phyloP scores from a whole-genome alignment of 2,329 filamentous ascomycete genomes.

The Exophiala sp. region DNA sequence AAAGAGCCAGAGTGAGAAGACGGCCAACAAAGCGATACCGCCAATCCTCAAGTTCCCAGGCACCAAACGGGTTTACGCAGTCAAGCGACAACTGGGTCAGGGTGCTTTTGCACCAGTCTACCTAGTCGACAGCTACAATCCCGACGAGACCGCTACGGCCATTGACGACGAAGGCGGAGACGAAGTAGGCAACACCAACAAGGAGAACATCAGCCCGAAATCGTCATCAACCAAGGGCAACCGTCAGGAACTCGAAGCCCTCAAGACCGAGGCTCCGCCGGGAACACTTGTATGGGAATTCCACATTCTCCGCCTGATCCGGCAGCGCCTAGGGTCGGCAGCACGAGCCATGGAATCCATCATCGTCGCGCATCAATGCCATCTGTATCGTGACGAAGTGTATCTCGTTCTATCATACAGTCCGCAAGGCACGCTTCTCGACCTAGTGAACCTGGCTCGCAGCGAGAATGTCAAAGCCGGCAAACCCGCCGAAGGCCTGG shows the following conservation, averaged over 20 bases:
- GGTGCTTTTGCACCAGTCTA: slow-evolving; percentile 96
- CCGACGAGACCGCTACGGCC: slow-evolving; percentile 40
- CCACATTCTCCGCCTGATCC: slow-evolving; percentile 81
- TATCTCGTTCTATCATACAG: slow-evolving; percentile 85
- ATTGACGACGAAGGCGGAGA: slow-evolving; percentile 33
- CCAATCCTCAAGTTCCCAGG: slow-evolving; percentile 64
- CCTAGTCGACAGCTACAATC: slow-evolving; percentile 69
- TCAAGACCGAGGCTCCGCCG: slow-evolving; percentile 91
- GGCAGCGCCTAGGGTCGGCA: slow-evolving; percentile 62
- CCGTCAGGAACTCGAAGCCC: slow-evolving; percentile 67
- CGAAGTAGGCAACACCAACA: slow-evolving; percentile 35
- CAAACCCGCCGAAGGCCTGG: slow-evolving; percentile 53
- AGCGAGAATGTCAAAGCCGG: slow-evolving; percentile 53
- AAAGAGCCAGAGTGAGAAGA: slow-evolving; percentile 51
- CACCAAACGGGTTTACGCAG: slow-evolving; percentile 61
- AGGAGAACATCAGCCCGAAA: slow-evolving; percentile 41
- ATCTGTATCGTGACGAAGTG: slow-evolving; percentile 82
- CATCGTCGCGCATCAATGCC: slow-evolving; percentile 79
- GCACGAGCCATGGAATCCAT: slow-evolving; percentile 67
- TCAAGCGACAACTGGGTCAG: slow-evolving; percentile 81
- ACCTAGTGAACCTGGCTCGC: slow-evolving; percentile 82
- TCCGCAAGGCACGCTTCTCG: slow-evolving; percentile 86
- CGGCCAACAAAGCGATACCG: slow-evolving; percentile 52
- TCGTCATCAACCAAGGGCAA: slow-evolving; percentile 33
- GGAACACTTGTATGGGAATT: slow-evolving; percentile 72